Base-by-base conservation (phyloP, 768 basidiomycete genomes). In the Psilocybe sp. region DNA sequence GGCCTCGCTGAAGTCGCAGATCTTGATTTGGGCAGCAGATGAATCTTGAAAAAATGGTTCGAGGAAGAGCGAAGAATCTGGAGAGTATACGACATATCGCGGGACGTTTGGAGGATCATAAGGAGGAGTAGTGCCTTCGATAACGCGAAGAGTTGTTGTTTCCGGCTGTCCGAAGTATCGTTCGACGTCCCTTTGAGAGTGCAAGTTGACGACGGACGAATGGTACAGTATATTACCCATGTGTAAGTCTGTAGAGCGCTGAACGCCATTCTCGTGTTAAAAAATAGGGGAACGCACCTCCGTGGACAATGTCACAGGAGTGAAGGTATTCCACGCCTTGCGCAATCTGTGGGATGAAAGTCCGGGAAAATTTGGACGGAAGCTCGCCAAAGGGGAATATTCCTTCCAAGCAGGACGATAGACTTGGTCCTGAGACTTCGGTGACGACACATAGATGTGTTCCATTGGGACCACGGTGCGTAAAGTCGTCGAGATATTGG, bases 381-480 rank as follows among this genome's bases (percentile, higher is more conserved):
- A 38, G 18, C 18, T 38, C 37, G 28, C 33, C 16, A 42, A 49
- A 10, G 47, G 16, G 8, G 15, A 40, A 28, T 28, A 28, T 28
- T 28, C 23, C 23, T 28, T 28, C 23, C 23, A 28, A 7, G 4
- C 23, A 28, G 4, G 23, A 28, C 7, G 23, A 28, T 7, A 28
- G 7, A 28, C 23, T 28, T 3, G 23, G 23, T 33, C 54, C 23
- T n/a, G 40, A 34, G 16, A 47, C 44, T 34, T 51, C 50, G 3
- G 28, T 43, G 40, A 52, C 54, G 9, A 52, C 38, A 19, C 54
- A 55, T 9, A 39, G 54, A 40, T 55, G 54, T 9, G 12, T 41
- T 9, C 54, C 54, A 23, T 52, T 44, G 14, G 50, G 50, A 8
- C 54, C 54, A 2, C 20, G 11, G 15, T 46, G 47, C 20, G 40